A percentile compares a stretch with the other conserved stretches of the same genome.
phyloP scores from a whole-genome alignment of 2,329 filamentous ascomycete species.

The Hymenoscyphus albidus region DNA sequence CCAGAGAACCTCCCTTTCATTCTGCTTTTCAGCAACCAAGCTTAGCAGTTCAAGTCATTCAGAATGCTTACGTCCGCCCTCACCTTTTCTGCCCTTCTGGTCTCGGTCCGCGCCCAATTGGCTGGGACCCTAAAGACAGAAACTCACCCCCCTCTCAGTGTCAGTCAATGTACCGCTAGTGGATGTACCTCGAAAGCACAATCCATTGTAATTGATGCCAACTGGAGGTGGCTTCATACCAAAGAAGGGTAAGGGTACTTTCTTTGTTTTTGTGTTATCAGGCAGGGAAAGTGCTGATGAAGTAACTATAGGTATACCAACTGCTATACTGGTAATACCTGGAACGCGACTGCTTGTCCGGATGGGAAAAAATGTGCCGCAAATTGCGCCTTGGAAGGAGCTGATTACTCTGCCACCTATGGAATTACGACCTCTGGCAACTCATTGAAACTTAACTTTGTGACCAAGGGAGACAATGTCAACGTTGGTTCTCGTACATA shows the following conservation, averaged over 20 bases:
- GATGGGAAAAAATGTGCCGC: constrained; percentile 43
- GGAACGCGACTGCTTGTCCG: constrained; percentile 42
- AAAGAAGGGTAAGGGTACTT: constrained; percentile 31
- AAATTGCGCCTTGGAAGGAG: constrained; percentile 52
- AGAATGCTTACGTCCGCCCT: constrained; percentile 35
- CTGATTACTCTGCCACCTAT: constrained; percentile 50
- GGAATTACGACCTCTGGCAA: constrained; percentile 52
- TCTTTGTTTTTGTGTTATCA: no score
- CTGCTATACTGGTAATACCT: constrained; percentile 43
- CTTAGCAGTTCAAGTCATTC: constrained; percentile 16
- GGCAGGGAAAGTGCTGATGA: no score
- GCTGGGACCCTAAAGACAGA: constrained; percentile 45
- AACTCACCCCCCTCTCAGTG: constrained; percentile 49
- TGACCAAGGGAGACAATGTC: constrained; percentile 44
- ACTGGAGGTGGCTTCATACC: constrained; percentile 57
- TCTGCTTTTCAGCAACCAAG: constrained; percentile 12
- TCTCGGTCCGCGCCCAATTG: constrained; percentile 45
- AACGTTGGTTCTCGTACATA: constrained; percentile 58
- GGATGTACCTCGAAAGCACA: constrained; percentile 47
- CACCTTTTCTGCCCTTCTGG: constrained; percentile 42
- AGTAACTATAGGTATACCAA: constrained; percentile 32
- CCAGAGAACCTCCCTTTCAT: constrained; percentile 11
- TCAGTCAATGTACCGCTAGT: constrained; percentile 46
- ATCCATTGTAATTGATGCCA: constrained; percentile 51
- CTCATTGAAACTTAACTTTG: constrained; percentile 53